phyloP scores from a whole-genome alignment of 2,329 filamentous ascomycete genomes.

The Fusarium bactridioides region DNA sequence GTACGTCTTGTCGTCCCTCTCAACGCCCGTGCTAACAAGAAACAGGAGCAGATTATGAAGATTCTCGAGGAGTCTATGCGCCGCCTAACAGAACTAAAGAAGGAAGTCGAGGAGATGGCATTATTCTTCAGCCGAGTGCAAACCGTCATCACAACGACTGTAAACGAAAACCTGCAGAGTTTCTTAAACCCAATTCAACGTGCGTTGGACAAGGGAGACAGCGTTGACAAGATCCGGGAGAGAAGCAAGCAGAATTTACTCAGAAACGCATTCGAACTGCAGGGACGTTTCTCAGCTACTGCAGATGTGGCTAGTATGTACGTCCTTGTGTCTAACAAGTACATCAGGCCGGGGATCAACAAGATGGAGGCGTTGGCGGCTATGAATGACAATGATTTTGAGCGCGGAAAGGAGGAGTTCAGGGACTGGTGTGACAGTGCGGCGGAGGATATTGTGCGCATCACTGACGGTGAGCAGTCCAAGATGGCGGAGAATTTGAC shows the following conservation, averaged over 20 bases:
- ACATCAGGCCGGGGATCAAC: not conserved
- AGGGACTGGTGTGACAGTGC: not conserved
- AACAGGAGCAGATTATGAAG: not conserved
- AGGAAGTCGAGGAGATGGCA: not conserved
- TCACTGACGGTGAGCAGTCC: not conserved
- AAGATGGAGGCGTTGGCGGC: not conserved
- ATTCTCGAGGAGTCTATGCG: not conserved
- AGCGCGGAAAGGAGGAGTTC: not conserved
- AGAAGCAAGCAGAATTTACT: not conserved
- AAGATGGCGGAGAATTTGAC: not conserved
- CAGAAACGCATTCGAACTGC: not conserved
- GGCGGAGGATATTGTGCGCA: not conserved
- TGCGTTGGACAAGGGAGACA: not conserved
- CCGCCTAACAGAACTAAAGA: not conserved
- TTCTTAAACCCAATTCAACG: not conserved
- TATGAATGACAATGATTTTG: not conserved
- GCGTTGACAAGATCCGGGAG: not conserved
- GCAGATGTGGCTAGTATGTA: not conserved
- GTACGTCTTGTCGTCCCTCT: not conserved
- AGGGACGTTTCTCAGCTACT: not conserved
- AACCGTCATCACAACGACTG: not conserved
- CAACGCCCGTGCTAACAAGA: not conserved
- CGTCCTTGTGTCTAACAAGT: not conserved
- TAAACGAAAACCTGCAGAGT: not conserved
- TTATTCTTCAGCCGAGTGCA: not conserved